Percentiles rank a stretch among this genome's conserved stretches.
phyloP scores from a whole-genome alignment of 306 rosid species.

The Senna siamea region DNA sequence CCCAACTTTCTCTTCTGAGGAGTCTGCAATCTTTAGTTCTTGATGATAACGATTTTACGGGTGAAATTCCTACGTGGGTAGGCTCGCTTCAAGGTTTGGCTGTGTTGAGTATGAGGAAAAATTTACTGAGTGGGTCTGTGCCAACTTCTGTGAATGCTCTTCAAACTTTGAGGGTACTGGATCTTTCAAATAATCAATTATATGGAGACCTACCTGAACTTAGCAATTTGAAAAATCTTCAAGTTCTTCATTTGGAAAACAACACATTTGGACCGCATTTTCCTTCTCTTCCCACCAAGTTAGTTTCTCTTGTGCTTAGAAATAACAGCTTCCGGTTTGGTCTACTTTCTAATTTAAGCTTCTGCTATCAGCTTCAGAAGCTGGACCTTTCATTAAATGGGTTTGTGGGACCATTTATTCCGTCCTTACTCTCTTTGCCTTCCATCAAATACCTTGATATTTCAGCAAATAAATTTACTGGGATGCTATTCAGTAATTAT shows the following conservation, averaged over 20 bases:
- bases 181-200: slow-evolving; percentile 70
- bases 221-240: slow-evolving; percentile 66
- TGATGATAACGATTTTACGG: slow-evolving; percentile 70
- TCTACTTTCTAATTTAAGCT: slow-evolving; percentile 58
- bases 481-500: slow-evolving; percentile 60
- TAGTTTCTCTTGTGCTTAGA: slow-evolving; percentile 70
- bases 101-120: slow-evolving; percentile 72
- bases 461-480: slow-evolving; percentile 78
- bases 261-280: slow-evolving; percentile 78
- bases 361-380: slow-evolving; percentile 69
- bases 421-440: slow-evolving; percentile 68
- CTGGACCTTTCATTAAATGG: slow-evolving; percentile 77
- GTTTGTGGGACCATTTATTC: slow-evolving; percentile 78
- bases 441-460: slow-evolving; percentile 73
- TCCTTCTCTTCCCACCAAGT: slow-evolving; percentile 67
- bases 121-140: slow-evolving; percentile 59
- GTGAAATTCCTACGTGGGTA: slow-evolving; percentile 60
- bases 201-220: slow-evolving; percentile 77
- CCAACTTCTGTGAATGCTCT: slow-evolving; percentile 61
- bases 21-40: slow-evolving; percentile 76
- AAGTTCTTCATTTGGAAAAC: slow-evolving; percentile 69
- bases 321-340: slow-evolving; percentile 67
- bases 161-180: slow-evolving; percentile 60
- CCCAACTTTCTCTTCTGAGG: slow-evolving; percentile 55
- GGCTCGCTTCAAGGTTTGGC: slow-evolving; percentile 68